Base-by-base conservation (phyloP, 768 basidiomycete genomes). In the Suillus cothurnatus region DNA sequence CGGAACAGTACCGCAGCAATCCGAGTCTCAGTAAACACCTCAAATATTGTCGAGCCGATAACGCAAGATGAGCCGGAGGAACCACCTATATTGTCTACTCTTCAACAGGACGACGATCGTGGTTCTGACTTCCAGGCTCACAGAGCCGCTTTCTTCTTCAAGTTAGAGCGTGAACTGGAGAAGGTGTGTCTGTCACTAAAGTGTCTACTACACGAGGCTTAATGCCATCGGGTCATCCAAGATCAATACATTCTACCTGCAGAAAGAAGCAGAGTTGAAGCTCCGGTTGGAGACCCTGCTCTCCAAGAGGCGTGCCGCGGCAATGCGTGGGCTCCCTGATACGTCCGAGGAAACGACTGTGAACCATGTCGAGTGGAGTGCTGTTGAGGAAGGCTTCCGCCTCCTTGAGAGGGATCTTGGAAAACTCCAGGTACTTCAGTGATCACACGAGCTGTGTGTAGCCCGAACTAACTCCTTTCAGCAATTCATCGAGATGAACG, bases 401-500 rank as follows among this genome's bases (percentile, higher is more conserved):
- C 82, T 97, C 38, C 86, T 99, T 64, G 95, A 98, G 78, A 85
- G 95, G 65, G 97, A 99, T 81, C 83, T 99, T 15, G 90, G 90
- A 39, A 97, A 98, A 81, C 81, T 99, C 39, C 94, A 98, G 89
- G 96, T 94, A 79, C 70, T 61, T 71, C 23, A 26, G 7, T 50
- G 64, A 64, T 32, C 19, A 57, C 39, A 61, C 61, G 64, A 62
- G 64, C 61, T 47, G 31, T 59, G 38, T 69, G 61, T 66, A 61
- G 64, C 49, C 69, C 70, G 69, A 72, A 64, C 68, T 67, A 47
- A 70, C 71, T 63, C 52, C 50, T 68, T 73, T 64, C 73, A 96
- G 95, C 92, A 95, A 86, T 99, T 96, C 72, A 89, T 99, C 67
- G 97, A 99, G 78, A 92, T 97, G 72, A 99, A 99, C 74, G 97